Conservation (phyloP, 495 filamentous ascomycete species). For the Penicillium manginii region DNA sequence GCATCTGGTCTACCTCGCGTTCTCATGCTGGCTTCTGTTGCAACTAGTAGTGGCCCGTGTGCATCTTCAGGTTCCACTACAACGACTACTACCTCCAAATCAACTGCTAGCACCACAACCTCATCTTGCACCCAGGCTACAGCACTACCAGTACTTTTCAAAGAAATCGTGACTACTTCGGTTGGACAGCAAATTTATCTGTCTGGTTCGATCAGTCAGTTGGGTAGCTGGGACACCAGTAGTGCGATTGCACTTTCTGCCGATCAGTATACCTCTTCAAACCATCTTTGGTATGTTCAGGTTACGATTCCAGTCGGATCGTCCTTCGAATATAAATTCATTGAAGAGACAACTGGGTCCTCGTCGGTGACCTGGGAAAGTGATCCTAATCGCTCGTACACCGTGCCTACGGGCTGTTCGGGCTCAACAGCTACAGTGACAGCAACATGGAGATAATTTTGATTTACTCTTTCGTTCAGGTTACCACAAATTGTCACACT, state of each 20-base stretch:
- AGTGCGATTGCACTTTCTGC: slow-evolving; percentile 56
- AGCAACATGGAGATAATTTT: slow-evolving; percentile 29
- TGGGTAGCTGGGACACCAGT: slow-evolving; percentile 57
- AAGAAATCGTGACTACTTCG: slow-evolving; percentile 52
- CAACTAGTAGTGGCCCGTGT: slow-evolving; percentile 19
- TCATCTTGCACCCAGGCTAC: slow-evolving; percentile 40
- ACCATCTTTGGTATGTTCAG: slow-evolving; percentile 58
- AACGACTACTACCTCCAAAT: slow-evolving; percentile 1
- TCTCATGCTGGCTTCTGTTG: slow-evolving; percentile 25
- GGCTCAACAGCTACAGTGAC: slow-evolving; percentile 28
- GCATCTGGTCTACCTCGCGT: slow-evolving; percentile 30
- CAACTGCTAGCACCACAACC: slow-evolving; percentile 29
- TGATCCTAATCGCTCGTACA: slow-evolving; percentile 63
- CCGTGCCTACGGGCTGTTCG: slow-evolving; percentile 52
- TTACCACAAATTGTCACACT: background rate
- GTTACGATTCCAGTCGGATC: slow-evolving; percentile 53
- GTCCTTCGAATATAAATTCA: slow-evolving; percentile 65
- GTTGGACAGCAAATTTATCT: slow-evolving; percentile 61
- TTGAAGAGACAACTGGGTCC: slow-evolving; percentile 57
- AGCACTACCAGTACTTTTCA: slow-evolving; percentile 57
- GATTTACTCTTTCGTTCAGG: background rate
- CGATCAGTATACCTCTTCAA: slow-evolving; percentile 50
- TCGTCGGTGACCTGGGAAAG: slow-evolving; percentile 59
- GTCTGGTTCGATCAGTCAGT: slow-evolving; percentile 51
- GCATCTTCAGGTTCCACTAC: slow-evolving; percentile 9